Base-by-base conservation (phyloP, 2,329 filamentous ascomycete species). In the Catunica adiposa region DNA sequence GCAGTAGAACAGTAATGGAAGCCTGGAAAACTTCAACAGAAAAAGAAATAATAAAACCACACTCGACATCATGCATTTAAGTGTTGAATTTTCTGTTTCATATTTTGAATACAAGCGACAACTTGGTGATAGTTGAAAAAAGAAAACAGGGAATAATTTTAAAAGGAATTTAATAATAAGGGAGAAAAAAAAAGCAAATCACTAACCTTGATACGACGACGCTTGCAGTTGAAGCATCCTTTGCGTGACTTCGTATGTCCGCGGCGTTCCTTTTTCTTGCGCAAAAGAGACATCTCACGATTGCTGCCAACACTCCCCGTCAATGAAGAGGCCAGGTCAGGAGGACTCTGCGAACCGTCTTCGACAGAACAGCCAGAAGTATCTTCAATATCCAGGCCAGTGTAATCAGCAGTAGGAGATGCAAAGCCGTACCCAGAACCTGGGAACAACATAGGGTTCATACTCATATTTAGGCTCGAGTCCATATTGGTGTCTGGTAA, bases 181-280 rank as follows among this genome's bases (percentile, higher is more conserved):
- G n/a, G n/a, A n/a, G 29, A 34, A 34, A 34, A 34, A 15, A 25
- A 20, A n/a, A 48, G 26, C 14, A 8, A 5, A 25, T 48, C 47
- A 54, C 60, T 22, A 65, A 76, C 76, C 73, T 80, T 84, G 64
- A 84, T 83, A 58, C 80, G 75, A 42, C 80, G 69, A 56, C 76
- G 71, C 66, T 84, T 84, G 68, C 81, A 84, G 64, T 82, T 82
- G 65, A 75, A 83, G 66, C 81, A 84, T 7, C 80, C 81, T 15
- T 75, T 70, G 23, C 81, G 73, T 53, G 78, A 82, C 65, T 84
- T 84, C 9, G 78, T 83, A 60, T 84, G 81, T 0, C 80, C 79
- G 59, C 78, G 73, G 56, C 80, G 68, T 63, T 78, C 77, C 50
- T 58, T 58, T 48, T 58, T 58, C 8, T 31, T 31, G 15, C 56